A percentile compares a stretch with the other conserved stretches of the same genome.
These are phyloP conservation scores for Biancaea sappan DNA, from an alignment of 306 rosid species.

Conservation along the genomic window DNA sequence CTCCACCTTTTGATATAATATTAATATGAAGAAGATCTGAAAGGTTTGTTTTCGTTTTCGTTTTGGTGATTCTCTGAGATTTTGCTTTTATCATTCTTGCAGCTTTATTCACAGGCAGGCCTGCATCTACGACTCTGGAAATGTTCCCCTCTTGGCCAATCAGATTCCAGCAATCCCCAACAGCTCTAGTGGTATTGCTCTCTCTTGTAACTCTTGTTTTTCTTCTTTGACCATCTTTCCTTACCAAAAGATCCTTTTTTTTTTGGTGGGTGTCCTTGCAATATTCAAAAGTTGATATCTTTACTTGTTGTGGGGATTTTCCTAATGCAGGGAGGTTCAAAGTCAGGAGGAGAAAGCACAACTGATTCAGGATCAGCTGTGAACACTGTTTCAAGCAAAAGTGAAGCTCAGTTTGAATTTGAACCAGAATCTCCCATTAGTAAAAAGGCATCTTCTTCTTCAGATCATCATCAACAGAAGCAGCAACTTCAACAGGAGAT, in stretches of 20 bases:
- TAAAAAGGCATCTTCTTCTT: conserved; percentile 65
- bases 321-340: conserved; percentile 65
- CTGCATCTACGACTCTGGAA: conserved; percentile 98
- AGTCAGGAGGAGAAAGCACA: conserved; percentile 83
- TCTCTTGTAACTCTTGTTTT: conserved; percentile 1
- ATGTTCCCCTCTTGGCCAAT: conserved; percentile 99
- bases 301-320: conserved; percentile 10
- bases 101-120: conserved; percentile 78
- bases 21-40: conserved; percentile 12
- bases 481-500: conserved; percentile 49
- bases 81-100: conserved; percentile 62
- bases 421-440: conserved; percentile 84
- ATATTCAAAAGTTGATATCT: conserved; percentile 19
- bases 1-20: conserved; percentile 23
- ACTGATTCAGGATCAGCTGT: conserved; percentile 86
- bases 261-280: background rate
- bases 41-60: conserved; percentile 31
- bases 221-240: conserved; percentile 52
- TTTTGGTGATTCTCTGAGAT: conserved; percentile 58
- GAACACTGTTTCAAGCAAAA: conserved; percentile 63
- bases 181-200: conserved; percentile 41
- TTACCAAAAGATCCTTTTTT: conserved; percentile 15
- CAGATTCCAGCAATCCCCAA: conserved; percentile 74
- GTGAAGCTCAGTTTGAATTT: conserved; percentile 64
- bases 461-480: conserved; percentile 47